phyloP scores from a whole-genome alignment of 1,139 yeast species.

The Kurtzmaniella quercitrusa region DNA sequence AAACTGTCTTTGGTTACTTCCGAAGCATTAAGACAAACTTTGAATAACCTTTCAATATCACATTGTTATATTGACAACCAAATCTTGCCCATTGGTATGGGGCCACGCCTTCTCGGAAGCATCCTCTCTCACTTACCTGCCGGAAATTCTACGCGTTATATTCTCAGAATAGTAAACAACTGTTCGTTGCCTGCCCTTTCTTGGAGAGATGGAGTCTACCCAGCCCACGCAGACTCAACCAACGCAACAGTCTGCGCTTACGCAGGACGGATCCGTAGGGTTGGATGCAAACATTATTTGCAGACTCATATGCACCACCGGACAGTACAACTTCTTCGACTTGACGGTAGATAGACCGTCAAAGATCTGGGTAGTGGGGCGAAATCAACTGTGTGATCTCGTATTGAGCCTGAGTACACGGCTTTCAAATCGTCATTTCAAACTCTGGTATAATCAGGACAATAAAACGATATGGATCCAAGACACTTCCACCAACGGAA shows the following conservation, averaged over 20 bases:
- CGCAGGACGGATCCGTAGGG: constrained; percentile 20
- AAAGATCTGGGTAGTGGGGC: constrained; percentile 73
- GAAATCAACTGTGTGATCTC: constrained; percentile 65
- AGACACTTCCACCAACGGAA: constrained; percentile 85
- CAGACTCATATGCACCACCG: constrained; percentile 65
- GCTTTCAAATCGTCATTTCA: constrained; percentile 75
- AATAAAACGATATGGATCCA: constrained; percentile 60
- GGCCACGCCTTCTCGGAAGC: too few species aligned
- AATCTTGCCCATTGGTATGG: too few species aligned
- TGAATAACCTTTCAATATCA: background rate
- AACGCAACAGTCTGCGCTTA: constrained; percentile 51
- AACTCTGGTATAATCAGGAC: constrained; percentile 55
- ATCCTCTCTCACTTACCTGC: background rate
- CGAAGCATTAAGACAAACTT: too few species aligned
- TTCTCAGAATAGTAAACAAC: background rate
- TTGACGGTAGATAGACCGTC: constrained; percentile 17
- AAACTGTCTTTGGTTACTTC: too few species aligned
- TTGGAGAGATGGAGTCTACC: constrained; percentile 21
- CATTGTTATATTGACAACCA: too few species aligned
- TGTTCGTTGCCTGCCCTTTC: background rate
- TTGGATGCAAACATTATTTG: constrained; percentile 32
- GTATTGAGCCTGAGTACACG: constrained; percentile 61
- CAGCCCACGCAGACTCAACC: constrained; percentile 60
- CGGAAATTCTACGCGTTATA: background rate
- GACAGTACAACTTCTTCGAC: constrained; percentile 49